These are phyloP conservation scores for Leucocoprinus sp. DNA, from an alignment of 768 basidiomycete genomes.

Conservation along the genomic window DNA sequence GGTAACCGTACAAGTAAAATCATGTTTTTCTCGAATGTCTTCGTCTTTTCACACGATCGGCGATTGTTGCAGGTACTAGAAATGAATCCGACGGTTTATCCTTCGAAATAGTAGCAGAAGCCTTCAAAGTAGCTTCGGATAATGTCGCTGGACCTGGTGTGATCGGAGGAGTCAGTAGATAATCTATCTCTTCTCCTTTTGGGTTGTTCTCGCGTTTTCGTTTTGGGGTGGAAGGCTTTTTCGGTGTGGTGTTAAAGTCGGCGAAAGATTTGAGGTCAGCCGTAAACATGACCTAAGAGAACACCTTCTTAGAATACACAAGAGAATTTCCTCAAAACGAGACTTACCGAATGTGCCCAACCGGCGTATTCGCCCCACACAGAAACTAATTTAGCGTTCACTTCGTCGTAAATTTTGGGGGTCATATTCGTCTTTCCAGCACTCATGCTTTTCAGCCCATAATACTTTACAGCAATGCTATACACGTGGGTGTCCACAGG, in stretches of 20 bases:
- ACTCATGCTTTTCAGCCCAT: constrained; percentile 47
- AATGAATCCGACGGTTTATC: background rate
- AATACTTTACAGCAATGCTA: constrained; percentile 79
- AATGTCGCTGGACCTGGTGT: constrained; percentile 24
- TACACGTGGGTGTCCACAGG: constrained; percentile 96
- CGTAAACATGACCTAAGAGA: constrained; percentile 58
- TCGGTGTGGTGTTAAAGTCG: constrained; percentile 38
- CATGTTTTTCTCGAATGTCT: constrained; percentile 15
- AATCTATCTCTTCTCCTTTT: background rate
- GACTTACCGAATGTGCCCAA: constrained; percentile 78
- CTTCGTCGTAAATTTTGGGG: constrained; percentile 66
- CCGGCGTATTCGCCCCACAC: constrained; percentile 85
- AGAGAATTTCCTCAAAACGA: background rate
- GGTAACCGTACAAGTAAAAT: background rate
- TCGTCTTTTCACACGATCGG: constrained; percentile 36
- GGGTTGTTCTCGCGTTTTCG: constrained; percentile 6
- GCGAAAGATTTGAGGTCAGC: constrained; percentile 67
- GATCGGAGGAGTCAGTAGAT: constrained; percentile 19
- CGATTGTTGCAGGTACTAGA: constrained; percentile 20
- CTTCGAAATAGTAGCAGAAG: background rate
- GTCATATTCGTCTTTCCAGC: constrained; percentile 55
- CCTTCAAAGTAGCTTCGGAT: constrained; percentile 17
- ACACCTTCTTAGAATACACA: background rate
- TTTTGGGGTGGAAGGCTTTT: constrained; percentile 7
- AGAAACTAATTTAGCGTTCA: constrained; percentile 48